A percentile compares a stretch with the other conserved stretches of the same genome.
phyloP scores from a whole-genome alignment of 1,284 basidiomycete genomes.

The Ceratobasidium sp. region DNA sequence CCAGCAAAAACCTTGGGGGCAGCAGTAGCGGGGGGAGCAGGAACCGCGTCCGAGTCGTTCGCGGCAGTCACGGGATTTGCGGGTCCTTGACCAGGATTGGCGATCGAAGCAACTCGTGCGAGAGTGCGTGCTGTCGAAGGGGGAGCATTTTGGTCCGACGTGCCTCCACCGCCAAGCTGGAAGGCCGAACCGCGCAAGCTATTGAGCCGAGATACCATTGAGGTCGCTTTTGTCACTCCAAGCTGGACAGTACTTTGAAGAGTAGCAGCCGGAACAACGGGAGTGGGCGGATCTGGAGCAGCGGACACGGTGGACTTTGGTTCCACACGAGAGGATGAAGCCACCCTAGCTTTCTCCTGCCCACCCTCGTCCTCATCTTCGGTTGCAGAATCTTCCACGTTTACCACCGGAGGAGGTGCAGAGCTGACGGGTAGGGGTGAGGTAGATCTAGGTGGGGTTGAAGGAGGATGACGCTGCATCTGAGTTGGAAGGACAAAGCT shows the following conservation, averaged over 20 bases:
- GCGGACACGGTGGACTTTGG: not conserved
- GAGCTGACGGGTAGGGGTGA: not conserved
- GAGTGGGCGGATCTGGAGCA: conserved; percentile 4
- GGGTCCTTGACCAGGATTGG: conserved; percentile 1
- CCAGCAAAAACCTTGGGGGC: conserved; percentile 29
- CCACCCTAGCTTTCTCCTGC: not conserved
- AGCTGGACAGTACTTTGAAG: not conserved
- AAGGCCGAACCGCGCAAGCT: conserved; percentile 33
- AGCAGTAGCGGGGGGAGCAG: not conserved
- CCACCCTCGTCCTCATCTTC: conserved; percentile 34
- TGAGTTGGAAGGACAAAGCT: conserved; percentile 20
- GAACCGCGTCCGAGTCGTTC: conserved; percentile 16
- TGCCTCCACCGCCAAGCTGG: conserved; percentile 15
- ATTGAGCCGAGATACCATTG: conserved; percentile 39
- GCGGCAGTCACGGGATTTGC: not conserved
- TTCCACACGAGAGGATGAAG: not conserved
- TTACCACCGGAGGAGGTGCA: not conserved
- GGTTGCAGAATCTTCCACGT: conserved; percentile 28
- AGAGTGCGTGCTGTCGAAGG: not conserved
- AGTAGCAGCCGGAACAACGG: not conserved
- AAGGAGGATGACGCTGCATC: not conserved
- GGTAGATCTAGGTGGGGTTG: conserved; percentile 9
- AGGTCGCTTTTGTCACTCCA: conserved; percentile 1
- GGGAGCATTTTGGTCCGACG: not conserved
- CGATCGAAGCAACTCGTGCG: conserved; percentile 1